These are phyloP conservation scores for Pontederia crassipes DNA, from an alignment of 176 grass and related monocot species.

Conservation along the genomic window DNA sequence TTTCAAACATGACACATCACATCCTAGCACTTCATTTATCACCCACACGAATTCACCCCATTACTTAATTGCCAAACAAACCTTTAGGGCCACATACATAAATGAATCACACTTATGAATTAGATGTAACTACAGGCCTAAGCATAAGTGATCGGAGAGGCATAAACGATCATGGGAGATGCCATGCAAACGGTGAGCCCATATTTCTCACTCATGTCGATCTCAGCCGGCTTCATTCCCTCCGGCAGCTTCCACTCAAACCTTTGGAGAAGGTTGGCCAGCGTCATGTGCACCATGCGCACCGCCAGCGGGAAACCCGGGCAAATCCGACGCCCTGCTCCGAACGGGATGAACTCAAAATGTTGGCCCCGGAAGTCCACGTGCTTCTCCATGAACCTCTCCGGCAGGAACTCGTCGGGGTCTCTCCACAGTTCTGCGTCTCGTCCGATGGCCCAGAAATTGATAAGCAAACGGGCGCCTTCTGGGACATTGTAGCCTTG, in stretches of 20 bases:
- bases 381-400: conserved; percentile 24
- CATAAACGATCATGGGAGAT: not conserved
- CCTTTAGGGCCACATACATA: no score
- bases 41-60: no score
- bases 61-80: no score
- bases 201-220: conserved; percentile 2
- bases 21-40: no score
- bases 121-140: no score
- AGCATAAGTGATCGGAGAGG: no score
- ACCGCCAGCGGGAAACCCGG: conserved; percentile 2
- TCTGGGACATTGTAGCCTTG: conserved; percentile 30
- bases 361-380: conserved; percentile 26
- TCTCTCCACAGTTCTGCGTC: conserved; percentile 21
- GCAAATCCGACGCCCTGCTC: not conserved
- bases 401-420: conserved; percentile 33
- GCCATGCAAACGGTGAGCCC: conserved; percentile 2
- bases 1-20: no score
- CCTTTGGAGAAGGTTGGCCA: conserved; percentile 1
- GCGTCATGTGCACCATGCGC: conserved; percentile 6
- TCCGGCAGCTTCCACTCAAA: conserved; percentile 11
- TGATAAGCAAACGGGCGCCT: conserved; percentile 31
- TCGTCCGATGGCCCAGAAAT: conserved; percentile 40
- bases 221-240: not conserved
- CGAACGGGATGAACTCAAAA: conserved; percentile 2
- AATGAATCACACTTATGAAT: no score